Percentiles rank a stretch among this genome's conserved stretches.
Evolutionary conservation across 176 grass and related monocot species (phyloP).

Genomic region (Lolium multiflorum): DNA sequence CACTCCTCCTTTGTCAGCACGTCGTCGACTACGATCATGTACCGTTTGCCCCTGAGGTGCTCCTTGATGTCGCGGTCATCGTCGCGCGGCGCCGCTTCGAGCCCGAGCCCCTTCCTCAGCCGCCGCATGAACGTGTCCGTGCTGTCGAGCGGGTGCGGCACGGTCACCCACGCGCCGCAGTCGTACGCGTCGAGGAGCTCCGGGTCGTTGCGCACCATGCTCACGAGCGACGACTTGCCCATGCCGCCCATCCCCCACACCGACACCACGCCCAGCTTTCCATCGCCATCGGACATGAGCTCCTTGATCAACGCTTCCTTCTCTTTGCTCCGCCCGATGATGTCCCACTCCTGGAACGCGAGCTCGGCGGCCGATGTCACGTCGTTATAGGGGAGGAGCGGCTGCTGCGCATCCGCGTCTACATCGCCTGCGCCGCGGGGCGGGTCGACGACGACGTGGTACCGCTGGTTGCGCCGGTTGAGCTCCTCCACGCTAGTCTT

Average conservation of each 20-base stretch:
- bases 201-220: slow-evolving; percentile 1
- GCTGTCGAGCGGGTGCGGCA: not conserved
- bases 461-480: too few relatives aligned
- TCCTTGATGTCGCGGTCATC: too few relatives aligned
- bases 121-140: not conserved
- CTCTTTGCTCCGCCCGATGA: too few relatives aligned
- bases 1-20: not conserved
- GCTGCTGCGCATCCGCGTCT: too few relatives aligned
- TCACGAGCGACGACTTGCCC: not conserved
- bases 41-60: not conserved
- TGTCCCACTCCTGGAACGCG: too few relatives aligned
- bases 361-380: too few relatives aligned
- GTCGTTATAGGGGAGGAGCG: slow-evolving; percentile 9
- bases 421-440: too few relatives aligned
- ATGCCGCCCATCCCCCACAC: slow-evolving; percentile 9
- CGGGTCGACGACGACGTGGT: too few relatives aligned
- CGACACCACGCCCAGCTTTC: not conserved
- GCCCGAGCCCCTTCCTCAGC: not conserved
- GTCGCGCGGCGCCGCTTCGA: too few relatives aligned
- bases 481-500: too few relatives aligned
- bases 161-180: not conserved
- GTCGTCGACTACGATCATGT: not conserved
- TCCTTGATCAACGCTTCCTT: too few relatives aligned
- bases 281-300: too few relatives aligned
- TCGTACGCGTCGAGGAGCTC: not conserved